These are phyloP conservation scores for Fusarium secorum DNA, from an alignment of 2,329 filamentous ascomycete genomes.

Conservation along the genomic window DNA sequence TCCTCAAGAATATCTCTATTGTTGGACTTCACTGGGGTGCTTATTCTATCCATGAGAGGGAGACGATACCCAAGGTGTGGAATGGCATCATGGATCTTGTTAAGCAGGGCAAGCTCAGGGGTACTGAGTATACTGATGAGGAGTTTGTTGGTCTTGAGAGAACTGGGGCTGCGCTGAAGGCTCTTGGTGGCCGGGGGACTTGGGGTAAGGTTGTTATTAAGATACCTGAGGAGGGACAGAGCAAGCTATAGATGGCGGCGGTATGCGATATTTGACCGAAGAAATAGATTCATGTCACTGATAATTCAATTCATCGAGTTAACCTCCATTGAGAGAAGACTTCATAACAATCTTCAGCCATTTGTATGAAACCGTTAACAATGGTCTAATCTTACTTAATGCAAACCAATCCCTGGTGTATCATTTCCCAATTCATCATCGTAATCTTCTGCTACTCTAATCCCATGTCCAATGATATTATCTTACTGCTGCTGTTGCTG, in stretches of 20 bases:
- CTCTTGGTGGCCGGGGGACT: conserved; percentile 80
- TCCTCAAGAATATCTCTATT: conserved; percentile 91
- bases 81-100: conserved; percentile 81
- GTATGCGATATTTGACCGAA: background rate
- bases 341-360: background rate
- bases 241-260: conserved; percentile 56
- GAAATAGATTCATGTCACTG: background rate
- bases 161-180: conserved; percentile 77
- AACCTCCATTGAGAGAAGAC: background rate
- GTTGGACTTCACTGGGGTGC: conserved; percentile 93
- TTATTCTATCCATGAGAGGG: conserved; percentile 76
- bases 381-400: conserved; percentile 8
- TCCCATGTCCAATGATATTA: background rate
- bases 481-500: background rate
- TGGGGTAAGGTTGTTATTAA: conserved; percentile 98
- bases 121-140: conserved; percentile 83
- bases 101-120: conserved; percentile 77
- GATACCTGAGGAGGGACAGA: conserved; percentile 72
- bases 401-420: conserved; percentile 32
- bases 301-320: background rate
- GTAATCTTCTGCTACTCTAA: background rate
- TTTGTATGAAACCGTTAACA: conserved; percentile 14
- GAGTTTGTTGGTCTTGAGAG: conserved; percentile 84
- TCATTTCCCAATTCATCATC: conserved; percentile 14
- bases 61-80: conserved; percentile 79